Base-by-base conservation (phyloP, 495 filamentous ascomycete species). In the Aspergillus nanangensis region DNA sequence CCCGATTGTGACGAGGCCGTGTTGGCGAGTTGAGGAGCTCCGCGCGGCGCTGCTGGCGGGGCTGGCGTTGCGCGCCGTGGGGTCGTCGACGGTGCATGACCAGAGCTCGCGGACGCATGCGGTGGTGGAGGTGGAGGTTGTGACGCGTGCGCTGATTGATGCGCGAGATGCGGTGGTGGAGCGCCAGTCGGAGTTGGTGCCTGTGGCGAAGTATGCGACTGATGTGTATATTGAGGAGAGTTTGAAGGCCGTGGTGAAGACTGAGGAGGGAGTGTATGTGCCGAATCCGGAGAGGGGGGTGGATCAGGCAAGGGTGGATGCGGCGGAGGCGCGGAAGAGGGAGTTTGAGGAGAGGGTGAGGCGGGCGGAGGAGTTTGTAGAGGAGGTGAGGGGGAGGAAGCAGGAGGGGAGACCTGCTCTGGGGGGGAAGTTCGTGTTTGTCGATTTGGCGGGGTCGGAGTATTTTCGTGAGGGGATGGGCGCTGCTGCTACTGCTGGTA, bases 21-120 rank as follows among this genome's bases (percentile, higher is more conserved):
- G 57, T 35, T 63, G 61, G 57, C 50, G 24, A 3, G 55, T 61
- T n/a, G 55, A 57, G 15, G 45, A 54, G 0, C 22, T 63, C 3
- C 44, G 32, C 0, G 8, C 7, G 29, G 47, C 48, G 32, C 38
- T 63, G 1, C 38, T 45, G 8, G 7, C 17, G 4, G 61, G 50
- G 1, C 29, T 59, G n/a, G 45, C 42, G 21, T 34, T 45, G 1
- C 41, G 55, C 4, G 39, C 44, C 21, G 61, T 58, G 8, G 58
- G 48, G 5, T 42, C 50, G 1, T 63, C 61, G 20, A 48, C 46
- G 2, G 24, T 63, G 1, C 57, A 63, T 29, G 52, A 61, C 20
- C 52, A 56, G 37, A 62, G 58, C 18, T 62, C 58, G n/a, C 44
- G 58, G 0, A 62, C 58, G 7, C 58, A 59, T 48, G 58, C 58